phyloP scores from a whole-genome alignment of 768 basidiomycete genomes.

The Lentinula lateritia region DNA sequence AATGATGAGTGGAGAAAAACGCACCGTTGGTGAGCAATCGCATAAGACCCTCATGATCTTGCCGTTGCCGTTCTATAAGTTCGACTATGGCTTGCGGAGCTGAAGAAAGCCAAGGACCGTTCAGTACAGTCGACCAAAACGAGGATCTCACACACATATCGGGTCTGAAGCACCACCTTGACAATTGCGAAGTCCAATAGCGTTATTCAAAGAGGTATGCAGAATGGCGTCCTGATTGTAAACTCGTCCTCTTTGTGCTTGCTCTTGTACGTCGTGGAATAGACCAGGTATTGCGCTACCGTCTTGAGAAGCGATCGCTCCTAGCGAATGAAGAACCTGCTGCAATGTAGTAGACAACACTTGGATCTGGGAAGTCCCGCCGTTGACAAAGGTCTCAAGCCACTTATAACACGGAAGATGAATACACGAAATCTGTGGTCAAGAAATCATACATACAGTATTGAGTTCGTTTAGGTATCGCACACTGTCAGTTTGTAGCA shows the following conservation, averaged over 20 bases:
- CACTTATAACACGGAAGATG: conserved; percentile 37
- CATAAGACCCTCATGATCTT: conserved; percentile 69
- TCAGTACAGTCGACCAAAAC: conserved; percentile 11
- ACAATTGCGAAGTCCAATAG: conserved; percentile 25
- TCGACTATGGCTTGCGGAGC: conserved; percentile 55
- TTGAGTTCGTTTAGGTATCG: conserved; percentile 79
- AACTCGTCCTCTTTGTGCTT: conserved; percentile 25
- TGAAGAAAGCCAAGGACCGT: conserved; percentile 13
- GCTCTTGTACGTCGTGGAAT: conserved; percentile 26
- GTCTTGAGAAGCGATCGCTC: conserved; percentile 19
- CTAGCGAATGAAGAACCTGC: conserved; percentile 51
- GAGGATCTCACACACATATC: conserved; percentile 12
- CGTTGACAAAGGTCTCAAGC: conserved; percentile 79
- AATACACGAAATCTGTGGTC: background rate
- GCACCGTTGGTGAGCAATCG: conserved; percentile 60
- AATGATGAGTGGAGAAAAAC: background rate
- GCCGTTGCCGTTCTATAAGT: conserved; percentile 63
- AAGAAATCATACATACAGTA: conserved; percentile 33
- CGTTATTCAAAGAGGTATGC: conserved; percentile 33
- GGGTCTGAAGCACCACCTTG: conserved; percentile 9
- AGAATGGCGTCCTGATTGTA: conserved; percentile 31
- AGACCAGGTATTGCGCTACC: conserved; percentile 4
- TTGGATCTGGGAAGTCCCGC: conserved; percentile 70
- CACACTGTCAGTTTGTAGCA: conserved; percentile 69
- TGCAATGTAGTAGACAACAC: conserved; percentile 55